A percentile compares a stretch with the other conserved stretches of the same genome.
Conservation (phyloP, 1,139 yeast species). For the Geotrichum europaeum region DNA sequence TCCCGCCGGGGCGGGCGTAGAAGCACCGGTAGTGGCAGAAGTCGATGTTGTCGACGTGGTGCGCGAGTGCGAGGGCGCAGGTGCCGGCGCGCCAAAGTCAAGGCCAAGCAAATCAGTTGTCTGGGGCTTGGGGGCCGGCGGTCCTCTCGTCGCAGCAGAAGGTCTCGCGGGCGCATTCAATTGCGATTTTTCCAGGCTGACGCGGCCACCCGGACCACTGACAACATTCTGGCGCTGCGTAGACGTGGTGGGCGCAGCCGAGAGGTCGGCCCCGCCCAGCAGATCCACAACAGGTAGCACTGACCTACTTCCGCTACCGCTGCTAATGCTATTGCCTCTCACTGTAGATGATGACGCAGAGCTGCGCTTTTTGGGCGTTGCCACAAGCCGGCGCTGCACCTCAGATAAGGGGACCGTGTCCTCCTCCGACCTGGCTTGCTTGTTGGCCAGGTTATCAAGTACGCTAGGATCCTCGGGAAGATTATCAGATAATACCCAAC, state of each 20-base stretch:
- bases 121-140: constrained; percentile 1
- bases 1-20: constrained; percentile 19
- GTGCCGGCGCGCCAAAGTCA: constrained; percentile 17
- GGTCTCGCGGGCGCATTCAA: background rate
- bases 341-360: background rate
- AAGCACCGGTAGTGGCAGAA: constrained; percentile 21
- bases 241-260: background rate
- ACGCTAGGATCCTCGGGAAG: constrained; percentile 55
- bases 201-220: background rate
- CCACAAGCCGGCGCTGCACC: constrained; percentile 23
- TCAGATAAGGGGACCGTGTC: constrained; percentile 24
- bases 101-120: constrained; percentile 13
- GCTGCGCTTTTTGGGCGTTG: background rate
- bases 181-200: background rate
- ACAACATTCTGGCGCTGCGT: background rate
- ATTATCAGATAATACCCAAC: constrained; percentile 58
- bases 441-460: constrained; percentile 22
- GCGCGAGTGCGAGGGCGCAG: constrained; percentile 14
- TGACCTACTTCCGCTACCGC: background rate
- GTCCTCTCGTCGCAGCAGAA: background rate
- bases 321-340: background rate
- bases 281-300: background rate
- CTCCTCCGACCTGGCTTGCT: background rate
- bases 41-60: constrained; percentile 16
- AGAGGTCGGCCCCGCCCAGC: background rate